phyloP scores from a whole-genome alignment of 2,329 filamentous ascomycete genomes.

The Aspergillus viridinutans region DNA sequence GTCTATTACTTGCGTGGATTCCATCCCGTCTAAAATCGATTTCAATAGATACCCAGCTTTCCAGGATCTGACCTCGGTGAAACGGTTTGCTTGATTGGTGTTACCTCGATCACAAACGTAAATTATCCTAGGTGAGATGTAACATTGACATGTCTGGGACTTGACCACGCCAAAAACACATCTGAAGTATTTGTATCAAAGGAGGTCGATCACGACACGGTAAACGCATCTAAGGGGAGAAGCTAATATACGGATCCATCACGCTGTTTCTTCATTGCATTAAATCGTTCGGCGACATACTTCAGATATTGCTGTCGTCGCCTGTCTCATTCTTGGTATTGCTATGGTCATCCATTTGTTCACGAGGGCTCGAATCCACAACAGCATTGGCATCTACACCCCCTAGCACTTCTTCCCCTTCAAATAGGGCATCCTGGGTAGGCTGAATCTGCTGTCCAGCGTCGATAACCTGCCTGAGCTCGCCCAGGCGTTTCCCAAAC shows the following conservation, averaged over 20 bases:
- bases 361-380: not conserved
- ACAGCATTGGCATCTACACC: not conserved
- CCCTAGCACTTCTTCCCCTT: not conserved
- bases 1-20: too few relatives aligned
- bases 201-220: not conserved
- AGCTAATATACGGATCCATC: not conserved
- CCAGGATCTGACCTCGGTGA: not conserved
- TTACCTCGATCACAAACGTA: not conserved
- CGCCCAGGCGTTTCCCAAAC: conserved; percentile 42
- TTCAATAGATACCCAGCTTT: not conserved
- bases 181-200: not conserved
- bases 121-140: not conserved
- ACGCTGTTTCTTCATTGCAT: not conserved
- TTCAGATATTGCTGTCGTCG: not conserved
- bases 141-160: not conserved
- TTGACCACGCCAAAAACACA: not conserved
- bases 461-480: conserved; percentile 42
- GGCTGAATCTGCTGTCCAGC: conserved; percentile 17
- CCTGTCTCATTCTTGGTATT: not conserved
- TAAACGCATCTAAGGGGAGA: not conserved
- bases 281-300: not conserved
- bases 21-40: too few relatives aligned
- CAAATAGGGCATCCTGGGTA: not conserved
- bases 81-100: not conserved
- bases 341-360: not conserved